Conservation (phyloP, 495 filamentous ascomycete genomes). For the Xylaria sp. region DNA sequence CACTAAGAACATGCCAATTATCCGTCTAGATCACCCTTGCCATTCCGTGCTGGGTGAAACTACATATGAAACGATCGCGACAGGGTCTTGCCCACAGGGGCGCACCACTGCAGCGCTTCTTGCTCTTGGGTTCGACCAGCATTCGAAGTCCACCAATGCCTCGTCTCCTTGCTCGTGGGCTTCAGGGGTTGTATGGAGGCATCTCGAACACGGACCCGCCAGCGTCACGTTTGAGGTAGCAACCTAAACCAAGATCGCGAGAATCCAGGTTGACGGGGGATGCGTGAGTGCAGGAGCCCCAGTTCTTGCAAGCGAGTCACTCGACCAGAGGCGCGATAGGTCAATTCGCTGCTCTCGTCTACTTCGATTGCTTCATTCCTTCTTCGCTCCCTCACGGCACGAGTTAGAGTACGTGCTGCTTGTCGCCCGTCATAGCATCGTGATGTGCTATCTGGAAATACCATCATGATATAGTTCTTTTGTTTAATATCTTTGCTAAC, state of each 20-base stretch:
- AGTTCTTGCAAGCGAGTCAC: constrained; percentile 25
- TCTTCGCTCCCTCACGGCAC: constrained; percentile 26
- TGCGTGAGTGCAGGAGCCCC: constrained; percentile 29
- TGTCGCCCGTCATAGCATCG: constrained; percentile 32
- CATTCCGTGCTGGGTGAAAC: constrained; percentile 20
- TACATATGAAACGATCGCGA: constrained; percentile 25
- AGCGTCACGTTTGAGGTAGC: constrained; percentile 40
- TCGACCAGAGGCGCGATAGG: constrained; percentile 21
- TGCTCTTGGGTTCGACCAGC: not conserved
- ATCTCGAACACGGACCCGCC: constrained; percentile 40
- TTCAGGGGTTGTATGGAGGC: constrained; percentile 31
- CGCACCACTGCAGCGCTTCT: not conserved
- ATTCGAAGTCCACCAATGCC: constrained; percentile 29
- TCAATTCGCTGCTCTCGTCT: constrained; percentile 15
- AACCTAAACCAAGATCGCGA: constrained; percentile 33
- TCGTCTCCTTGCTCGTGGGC: constrained; percentile 22
- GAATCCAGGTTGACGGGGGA: constrained; percentile 31
- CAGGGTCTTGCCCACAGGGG: constrained; percentile 19
- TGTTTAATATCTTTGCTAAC: constrained; percentile 36
- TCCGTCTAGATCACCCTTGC: constrained; percentile 9
- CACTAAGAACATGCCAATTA: not conserved
- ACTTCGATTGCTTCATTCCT: constrained; percentile 17
- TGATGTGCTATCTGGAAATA: constrained; percentile 29
- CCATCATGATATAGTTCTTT: constrained; percentile 44
- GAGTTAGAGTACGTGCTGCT: constrained; percentile 29